A percentile compares a stretch with the other conserved stretches of the same genome.
phyloP scores from a whole-genome alignment of 1,284 basidiomycete species.

The Cutaneotrichosporon sp. region DNA sequence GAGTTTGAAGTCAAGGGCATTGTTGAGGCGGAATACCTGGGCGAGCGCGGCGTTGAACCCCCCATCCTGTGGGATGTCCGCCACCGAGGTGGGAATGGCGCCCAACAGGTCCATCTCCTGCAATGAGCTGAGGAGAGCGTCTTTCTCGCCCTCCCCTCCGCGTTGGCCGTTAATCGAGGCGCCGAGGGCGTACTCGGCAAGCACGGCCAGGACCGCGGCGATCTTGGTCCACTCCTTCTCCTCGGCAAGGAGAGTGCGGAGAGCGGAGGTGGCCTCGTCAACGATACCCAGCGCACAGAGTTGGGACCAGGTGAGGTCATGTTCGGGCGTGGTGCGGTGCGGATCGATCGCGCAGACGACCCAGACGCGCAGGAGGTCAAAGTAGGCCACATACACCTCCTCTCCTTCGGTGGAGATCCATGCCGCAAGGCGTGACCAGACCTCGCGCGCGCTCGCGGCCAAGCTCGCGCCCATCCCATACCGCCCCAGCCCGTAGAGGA shows the following conservation, averaged over 20 bases:
- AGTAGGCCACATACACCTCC: slow-evolving; percentile 39
- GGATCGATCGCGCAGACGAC: slow-evolving; percentile 80
- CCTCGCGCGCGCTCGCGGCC: slow-evolving; percentile 39
- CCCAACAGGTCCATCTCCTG: slow-evolving; percentile 18
- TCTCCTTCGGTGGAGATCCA: slow-evolving; percentile 25
- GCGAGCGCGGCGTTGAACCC: slow-evolving; percentile 16
- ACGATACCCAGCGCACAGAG: slow-evolving; percentile 73
- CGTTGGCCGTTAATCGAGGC: slow-evolving; percentile 66
- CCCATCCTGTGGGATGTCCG: slow-evolving; percentile 3
- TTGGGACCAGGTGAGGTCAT: slow-evolving; percentile 89
- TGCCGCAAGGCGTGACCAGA: slow-evolving; percentile 40
- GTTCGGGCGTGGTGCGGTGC: slow-evolving; percentile 77
- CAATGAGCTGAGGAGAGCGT: slow-evolving; percentile 21
- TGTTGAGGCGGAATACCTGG: slow-evolving; percentile 24
- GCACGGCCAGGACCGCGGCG: slow-evolving; percentile 27
- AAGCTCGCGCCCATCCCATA: slow-evolving; percentile 69
- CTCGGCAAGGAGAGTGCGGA: slow-evolving; percentile 17
- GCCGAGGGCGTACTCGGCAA: slow-evolving; percentile 68
- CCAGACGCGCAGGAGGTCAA: slow-evolving; percentile 66
- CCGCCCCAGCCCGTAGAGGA: slow-evolving; percentile 67
- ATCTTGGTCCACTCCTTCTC: slow-evolving; percentile 55
- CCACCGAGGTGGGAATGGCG: slow-evolving; percentile 4
- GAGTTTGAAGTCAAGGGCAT: slow-evolving; percentile 1
- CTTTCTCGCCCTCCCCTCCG: slow-evolving; percentile 63
- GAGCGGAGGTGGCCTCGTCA: slow-evolving; percentile 58